Evolutionary conservation across 2,329 filamentous ascomycete species (phyloP), one percentile per base, ranked within the genome.

Genomic region (Scedosporium dehoogii): DNA sequence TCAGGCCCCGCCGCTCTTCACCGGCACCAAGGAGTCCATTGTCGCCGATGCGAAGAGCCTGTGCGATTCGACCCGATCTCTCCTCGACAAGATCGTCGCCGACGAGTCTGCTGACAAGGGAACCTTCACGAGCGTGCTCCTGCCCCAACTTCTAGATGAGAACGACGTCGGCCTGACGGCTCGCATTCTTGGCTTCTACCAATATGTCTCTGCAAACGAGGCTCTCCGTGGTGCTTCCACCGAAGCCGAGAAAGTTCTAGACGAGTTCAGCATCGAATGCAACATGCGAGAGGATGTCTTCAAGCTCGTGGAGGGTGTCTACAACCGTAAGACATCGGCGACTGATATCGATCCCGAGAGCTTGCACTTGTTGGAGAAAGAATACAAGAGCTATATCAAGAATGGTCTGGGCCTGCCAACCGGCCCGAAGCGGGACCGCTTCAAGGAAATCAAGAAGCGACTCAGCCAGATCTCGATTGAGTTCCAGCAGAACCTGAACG

Each of bases 381-480:
- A 92, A 69, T 83, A 88, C 69, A 90, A 91, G 75, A 83, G 81
- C 65, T 93, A 90, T 73, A 86, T 93, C 68, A 81, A 84, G 61
- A 92, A 91, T 72, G 90, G 90, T 14, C 76, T 94, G 57, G 85
- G 85, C 3, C 77, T 94, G 59, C 86, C 89, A 1, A 83, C 84
- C 25, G 89, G 89, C 1, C 77, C 81, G 4, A 79, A 91, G 76
- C 78, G 89, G 65, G 89, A 92, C 68, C 84, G 89, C 55, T 93
- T 93, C 81, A 93, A 92, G 79, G 88, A 88, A 73, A 92, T 93
- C 75, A 90, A 91, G 82, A 90, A 91, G 80, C 79, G 89, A 12
- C 78, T 94, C 62, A 89, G 86, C 66, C 83, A 88, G 72, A 82
- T 93, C 67, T 81, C 83, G 69, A 92, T 92, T 64, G 80, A 85